Percentiles rank a stretch among this genome's conserved stretches.
Conservation (phyloP, 139 green algal genomes). For the Desmodesmus armatus region DNA sequence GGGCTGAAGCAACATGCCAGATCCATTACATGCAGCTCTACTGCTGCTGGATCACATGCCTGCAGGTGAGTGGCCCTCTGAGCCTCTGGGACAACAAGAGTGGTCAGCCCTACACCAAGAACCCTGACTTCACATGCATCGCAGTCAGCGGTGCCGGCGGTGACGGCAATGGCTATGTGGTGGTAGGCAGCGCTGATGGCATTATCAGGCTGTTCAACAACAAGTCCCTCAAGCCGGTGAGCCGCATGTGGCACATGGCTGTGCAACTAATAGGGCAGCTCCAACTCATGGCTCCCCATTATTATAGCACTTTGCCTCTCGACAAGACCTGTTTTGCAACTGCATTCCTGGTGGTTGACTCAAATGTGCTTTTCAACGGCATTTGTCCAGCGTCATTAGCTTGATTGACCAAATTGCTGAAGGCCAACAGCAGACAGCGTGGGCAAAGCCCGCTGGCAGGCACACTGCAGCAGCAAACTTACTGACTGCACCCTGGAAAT, state of each 20-base stretch:
- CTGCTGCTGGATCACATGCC: slow-evolving; percentile 23
- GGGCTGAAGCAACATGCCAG: not conserved
- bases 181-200: slow-evolving; percentile 88
- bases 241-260: not conserved
- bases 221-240: slow-evolving; percentile 65
- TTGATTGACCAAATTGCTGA: not conserved
- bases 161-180: slow-evolving; percentile 92
- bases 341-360: not conserved
- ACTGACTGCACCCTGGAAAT: not conserved
- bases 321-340: no score
- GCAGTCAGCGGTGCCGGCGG: slow-evolving; percentile 64
- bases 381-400: not conserved
- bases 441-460: not conserved
- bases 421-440: no score
- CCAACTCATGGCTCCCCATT: no score
- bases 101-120: slow-evolving; percentile 89
- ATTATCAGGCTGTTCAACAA: slow-evolving; percentile 91
- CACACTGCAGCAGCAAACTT: not conserved
- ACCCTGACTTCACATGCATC: slow-evolving; percentile 87
- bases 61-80: not conserved
- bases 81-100: slow-evolving; percentile 60
- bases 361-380: not conserved
- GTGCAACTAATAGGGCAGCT: not conserved
- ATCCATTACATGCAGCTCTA: not conserved
- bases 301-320: no score